Percentiles rank a stretch among this genome's conserved stretches.
Evolutionary conservation across 2,329 filamentous ascomycete genomes (phyloP).

Genomic region (Aspergillus quadricinctus): DNA sequence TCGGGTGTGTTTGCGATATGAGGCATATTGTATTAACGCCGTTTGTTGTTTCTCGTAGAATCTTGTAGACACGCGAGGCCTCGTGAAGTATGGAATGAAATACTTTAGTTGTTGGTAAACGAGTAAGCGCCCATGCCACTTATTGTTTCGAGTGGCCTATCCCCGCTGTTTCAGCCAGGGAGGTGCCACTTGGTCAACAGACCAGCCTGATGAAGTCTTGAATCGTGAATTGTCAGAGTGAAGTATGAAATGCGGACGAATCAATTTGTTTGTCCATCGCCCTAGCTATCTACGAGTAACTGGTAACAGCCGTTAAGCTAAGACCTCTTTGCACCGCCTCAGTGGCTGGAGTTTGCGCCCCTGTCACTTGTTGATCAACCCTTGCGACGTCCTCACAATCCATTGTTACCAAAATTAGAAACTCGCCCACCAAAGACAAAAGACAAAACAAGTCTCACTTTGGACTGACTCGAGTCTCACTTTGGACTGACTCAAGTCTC

Average conservation of each 20-base stretch:
- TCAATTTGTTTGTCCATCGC: not conserved
- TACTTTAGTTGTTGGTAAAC: not conserved
- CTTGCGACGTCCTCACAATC: not conserved
- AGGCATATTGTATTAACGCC: slow-evolving; percentile 48
- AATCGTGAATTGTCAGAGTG: not conserved
- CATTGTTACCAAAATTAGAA: not conserved
- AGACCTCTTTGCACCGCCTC: not conserved
- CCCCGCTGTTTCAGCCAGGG: not conserved
- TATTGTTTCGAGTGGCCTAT: not conserved
- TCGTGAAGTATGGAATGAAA: not conserved
- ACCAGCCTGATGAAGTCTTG: not conserved
- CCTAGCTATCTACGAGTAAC: not conserved
- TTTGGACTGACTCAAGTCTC: slow-evolving; percentile 10
- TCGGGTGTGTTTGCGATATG: slow-evolving; percentile 74
- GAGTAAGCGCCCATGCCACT: not conserved
- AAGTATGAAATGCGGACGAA: not conserved
- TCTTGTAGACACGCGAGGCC: not conserved
- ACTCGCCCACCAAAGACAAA: not conserved
- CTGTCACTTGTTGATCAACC: not conserved
- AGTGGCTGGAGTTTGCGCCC: not conserved
- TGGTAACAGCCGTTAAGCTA: not conserved
- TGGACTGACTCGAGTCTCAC: slow-evolving; percentile 3
- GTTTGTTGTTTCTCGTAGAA: not conserved
- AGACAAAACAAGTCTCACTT: slow-evolving; percentile 9
- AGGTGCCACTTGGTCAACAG: not conserved